Evolutionary conservation across 331 rosid species (phyloP), one percentile per base, ranked within the genome.

Genomic region (Quercus lobata): DNA sequence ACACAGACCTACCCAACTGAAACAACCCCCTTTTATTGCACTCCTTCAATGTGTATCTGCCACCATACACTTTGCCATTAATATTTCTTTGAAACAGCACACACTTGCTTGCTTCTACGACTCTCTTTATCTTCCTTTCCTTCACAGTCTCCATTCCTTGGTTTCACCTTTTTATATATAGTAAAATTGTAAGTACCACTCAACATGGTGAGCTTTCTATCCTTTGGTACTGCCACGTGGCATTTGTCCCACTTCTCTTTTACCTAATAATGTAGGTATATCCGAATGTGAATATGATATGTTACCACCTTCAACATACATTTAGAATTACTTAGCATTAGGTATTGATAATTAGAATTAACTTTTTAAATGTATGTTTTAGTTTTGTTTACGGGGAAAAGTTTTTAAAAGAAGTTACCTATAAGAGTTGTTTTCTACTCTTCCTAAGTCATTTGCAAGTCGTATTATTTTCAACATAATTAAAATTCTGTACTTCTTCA

Each of bases 31-130:
- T 86, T 92, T 90, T 74, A 90, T 90, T 89, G 89, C 92, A 75
- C 87, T 85, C 79, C 90, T 88, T 91, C 88, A 89, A 90, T 92
- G 91, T 88, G 34, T 78, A 87, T 88, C 93, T 88, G 93, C 92
- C 93, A 84, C 92, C 89, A 83, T 76, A 73, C 84, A 54, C 86
- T 81, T 77, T 53, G 78, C 79, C 88, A 83, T 91, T 77, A 86
- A 86, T 90, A 58, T 73, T 82, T 54, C 14, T 69, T 85, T 70
- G 22, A 77, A 81, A 80, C 85, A 61, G 44, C 81, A 82, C 62
- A 76, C 79, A 41, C 12, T 41, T 2, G 46, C 46, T 41, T 41
- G 46, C 76, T 15, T 58, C 80, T 60, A 49, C 17, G 17, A 9
- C 69, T 25, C 29, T 44, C 9, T 17, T 74, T 61, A 9, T 17